Evolutionary conservation across 148 eudicot genomes (phyloP).

Genomic region (Salicornia ramosissima): DNA sequence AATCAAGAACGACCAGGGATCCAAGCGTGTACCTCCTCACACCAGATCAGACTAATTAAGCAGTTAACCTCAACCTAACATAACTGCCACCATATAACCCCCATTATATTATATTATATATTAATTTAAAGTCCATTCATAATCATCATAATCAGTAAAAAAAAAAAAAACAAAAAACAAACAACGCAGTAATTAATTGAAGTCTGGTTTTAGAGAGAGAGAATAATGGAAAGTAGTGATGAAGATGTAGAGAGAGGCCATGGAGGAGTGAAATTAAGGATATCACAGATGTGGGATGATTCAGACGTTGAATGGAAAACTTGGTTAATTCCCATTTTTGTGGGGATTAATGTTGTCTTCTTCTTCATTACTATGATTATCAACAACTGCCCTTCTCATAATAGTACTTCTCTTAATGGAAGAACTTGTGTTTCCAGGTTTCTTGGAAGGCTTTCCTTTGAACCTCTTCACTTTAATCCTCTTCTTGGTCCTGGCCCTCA

Average conservation of each 20-base stretch:
- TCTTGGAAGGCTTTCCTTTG: constrained; percentile 64
- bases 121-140: too few relatives aligned
- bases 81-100: too few relatives aligned
- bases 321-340: constrained; percentile 63
- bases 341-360: constrained; percentile 44
- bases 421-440: constrained; percentile 44
- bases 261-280: not conserved
- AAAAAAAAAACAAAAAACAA: too few relatives aligned
- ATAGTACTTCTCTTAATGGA: constrained; percentile 4
- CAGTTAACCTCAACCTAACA: not conserved
- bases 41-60: too few relatives aligned
- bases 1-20: too few relatives aligned
- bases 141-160: too few relatives aligned
- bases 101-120: too few relatives aligned
- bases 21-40: too few relatives aligned
- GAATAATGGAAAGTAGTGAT: not conserved
- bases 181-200: too few relatives aligned
- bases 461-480: constrained; percentile 53
- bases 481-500: constrained; percentile 60
- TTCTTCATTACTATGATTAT: constrained; percentile 50
- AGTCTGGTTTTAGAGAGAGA: too few relatives aligned
- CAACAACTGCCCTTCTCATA: constrained; percentile 55
- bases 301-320: constrained; percentile 46
- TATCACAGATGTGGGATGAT: constrained; percentile 15
- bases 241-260: constrained; percentile 10